A percentile compares a stretch with the other conserved stretches of the same genome.
Conservation (phyloP, 169 alveolate genomes). For the Cryptosporidium ubiquitum region DNA sequence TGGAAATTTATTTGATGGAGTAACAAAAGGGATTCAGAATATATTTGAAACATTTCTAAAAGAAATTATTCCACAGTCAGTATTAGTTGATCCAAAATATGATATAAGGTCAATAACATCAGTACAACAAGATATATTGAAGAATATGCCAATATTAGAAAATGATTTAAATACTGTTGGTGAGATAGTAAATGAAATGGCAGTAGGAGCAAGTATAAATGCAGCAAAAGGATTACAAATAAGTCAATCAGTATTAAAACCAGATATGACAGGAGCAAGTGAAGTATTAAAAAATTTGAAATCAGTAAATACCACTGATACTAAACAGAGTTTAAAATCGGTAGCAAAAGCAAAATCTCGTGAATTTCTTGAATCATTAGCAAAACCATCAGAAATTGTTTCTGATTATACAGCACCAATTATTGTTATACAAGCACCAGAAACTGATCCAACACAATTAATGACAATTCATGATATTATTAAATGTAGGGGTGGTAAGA, state of each 20-base stretch:
- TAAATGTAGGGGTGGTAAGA: constrained; percentile 62
- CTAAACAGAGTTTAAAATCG: constrained; percentile 16
- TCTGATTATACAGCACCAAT: constrained; percentile 73
- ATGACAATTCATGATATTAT: constrained; percentile 55
- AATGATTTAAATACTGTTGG: constrained; percentile 51
- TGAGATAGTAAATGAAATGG: constrained; percentile 60
- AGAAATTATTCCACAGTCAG: constrained; percentile 34
- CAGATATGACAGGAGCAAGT: constrained; percentile 42
- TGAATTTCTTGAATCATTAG: constrained; percentile 47
- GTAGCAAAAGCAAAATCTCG: constrained; percentile 57
- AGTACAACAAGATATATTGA: constrained; percentile 36
- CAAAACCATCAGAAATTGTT: constrained; percentile 60
- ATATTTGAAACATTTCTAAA: constrained; percentile 47
- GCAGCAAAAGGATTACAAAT: constrained; percentile 72
- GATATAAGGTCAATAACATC: constrained; percentile 35
- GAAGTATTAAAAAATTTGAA: constrained; percentile 12
- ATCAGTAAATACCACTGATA: neutral
- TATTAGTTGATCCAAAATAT: constrained; percentile 47
- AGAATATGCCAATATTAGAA: constrained; percentile 37
- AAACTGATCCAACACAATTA: constrained; percentile 38
- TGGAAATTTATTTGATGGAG: constrained; percentile 31
- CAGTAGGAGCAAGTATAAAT: constrained; percentile 71
- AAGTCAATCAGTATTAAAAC: constrained; percentile 47
- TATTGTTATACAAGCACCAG: constrained; percentile 74
- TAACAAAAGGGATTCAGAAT: constrained; percentile 36